Evolutionary conservation across 1,284 basidiomycete genomes (phyloP).

Genomic region (Austroboletus olivaceoglutinosus): DNA sequence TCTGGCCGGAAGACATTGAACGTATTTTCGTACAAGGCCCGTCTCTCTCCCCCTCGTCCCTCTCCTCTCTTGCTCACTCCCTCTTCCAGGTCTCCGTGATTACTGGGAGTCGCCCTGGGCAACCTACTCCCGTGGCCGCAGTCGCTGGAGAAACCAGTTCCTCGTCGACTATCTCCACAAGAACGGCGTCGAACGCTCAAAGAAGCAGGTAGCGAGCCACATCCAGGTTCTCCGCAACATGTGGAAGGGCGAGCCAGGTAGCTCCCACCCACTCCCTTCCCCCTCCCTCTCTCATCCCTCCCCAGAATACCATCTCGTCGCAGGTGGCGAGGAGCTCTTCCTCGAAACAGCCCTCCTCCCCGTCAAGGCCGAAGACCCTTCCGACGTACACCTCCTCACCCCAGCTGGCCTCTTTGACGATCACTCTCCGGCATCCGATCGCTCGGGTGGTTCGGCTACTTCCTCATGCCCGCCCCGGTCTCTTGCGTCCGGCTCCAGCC

Average conservation of each 20-base stretch:
- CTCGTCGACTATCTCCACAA: constrained; percentile 73
- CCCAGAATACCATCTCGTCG: constrained; percentile 62
- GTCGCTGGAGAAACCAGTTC: constrained; percentile 78
- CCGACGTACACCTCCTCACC: constrained; percentile 38
- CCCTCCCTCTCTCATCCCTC: constrained; percentile 23
- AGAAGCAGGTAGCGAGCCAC: constrained; percentile 82
- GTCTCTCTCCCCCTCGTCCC: constrained; percentile 6
- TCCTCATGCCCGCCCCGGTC: constrained; percentile 28
- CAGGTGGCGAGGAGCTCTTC: constrained; percentile 68
- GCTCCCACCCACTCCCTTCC: constrained; percentile 17
- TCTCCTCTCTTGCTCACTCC: constrained; percentile 2
- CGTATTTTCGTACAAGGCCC: constrained; percentile 71
- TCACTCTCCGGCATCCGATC: constrained; percentile 34
- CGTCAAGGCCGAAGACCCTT: constrained; percentile 50
- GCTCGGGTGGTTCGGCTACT: constrained; percentile 29
- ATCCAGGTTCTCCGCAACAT: constrained; percentile 80
- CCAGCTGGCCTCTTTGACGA: constrained; percentile 33
- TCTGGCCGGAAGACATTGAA: constrained; percentile 77
- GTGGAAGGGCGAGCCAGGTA: constrained; percentile 79
- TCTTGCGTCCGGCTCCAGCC: constrained; percentile 26
- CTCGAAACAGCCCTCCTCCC: constrained; percentile 48
- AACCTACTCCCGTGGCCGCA: constrained; percentile 70
- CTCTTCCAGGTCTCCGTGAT: constrained; percentile 55
- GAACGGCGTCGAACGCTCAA: constrained; percentile 63
- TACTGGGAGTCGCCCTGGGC: constrained; percentile 80